A percentile compares a stretch with the other conserved stretches of the same genome.
Evolutionary conservation across 768 basidiomycete species (phyloP).

Genomic region (Hericium coralloides): DNA sequence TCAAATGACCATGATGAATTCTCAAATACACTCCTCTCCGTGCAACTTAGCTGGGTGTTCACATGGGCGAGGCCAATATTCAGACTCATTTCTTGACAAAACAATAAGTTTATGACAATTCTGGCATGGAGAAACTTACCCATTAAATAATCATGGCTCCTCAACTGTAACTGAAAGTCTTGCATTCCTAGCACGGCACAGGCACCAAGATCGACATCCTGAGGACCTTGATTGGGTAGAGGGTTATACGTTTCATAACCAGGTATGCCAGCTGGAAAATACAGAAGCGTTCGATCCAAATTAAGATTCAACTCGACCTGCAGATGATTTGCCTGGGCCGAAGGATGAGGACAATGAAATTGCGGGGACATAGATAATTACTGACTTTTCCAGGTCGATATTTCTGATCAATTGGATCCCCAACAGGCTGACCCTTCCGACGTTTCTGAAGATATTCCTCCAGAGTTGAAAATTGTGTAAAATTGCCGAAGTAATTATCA

Average conservation of each 20-base stretch:
- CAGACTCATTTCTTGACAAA: constrained; percentile 1
- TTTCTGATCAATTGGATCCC: constrained; percentile 75
- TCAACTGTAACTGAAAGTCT: constrained; percentile 64
- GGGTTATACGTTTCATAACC: constrained; percentile 40
- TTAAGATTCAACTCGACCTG: constrained; percentile 59
- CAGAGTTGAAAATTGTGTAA: constrained; percentile 87
- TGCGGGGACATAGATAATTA: neutral
- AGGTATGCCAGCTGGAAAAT: constrained; percentile 60
- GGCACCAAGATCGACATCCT: constrained; percentile 37
- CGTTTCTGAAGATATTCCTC: constrained; percentile 76
- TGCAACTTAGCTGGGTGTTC: constrained; percentile 37
- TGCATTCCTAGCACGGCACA: constrained; percentile 52
- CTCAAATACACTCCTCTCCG: constrained; percentile 30
- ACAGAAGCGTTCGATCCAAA: constrained; percentile 41
- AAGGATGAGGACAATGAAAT: neutral
- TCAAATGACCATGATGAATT: constrained; percentile 6
- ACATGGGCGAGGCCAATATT: constrained; percentile 59
- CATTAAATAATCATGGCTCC: constrained; percentile 85
- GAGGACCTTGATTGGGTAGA: constrained; percentile 11
- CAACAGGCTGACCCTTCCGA: constrained; percentile 43
- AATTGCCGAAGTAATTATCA: constrained; percentile 91
- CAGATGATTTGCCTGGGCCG: constrained; percentile 64
- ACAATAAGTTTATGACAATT: neutral
- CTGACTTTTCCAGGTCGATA: constrained; percentile 73
- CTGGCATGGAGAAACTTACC: constrained; percentile 34